Evolutionary conservation across 352 stramenopile genomes (phyloP).

Genomic region (Phytophthora sp.): DNA sequence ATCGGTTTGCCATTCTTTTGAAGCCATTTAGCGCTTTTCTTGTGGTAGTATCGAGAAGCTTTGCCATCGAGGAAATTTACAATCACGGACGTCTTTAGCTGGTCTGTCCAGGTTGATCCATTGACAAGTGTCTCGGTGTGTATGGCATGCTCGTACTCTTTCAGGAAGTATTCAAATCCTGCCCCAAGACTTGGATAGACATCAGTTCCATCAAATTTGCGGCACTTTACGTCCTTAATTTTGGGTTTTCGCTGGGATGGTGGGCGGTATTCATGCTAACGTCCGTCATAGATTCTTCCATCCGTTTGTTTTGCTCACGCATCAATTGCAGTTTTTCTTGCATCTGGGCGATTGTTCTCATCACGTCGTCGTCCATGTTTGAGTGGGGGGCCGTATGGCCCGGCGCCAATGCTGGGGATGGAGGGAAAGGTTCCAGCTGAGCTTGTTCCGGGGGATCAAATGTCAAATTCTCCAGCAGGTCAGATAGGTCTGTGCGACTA

Average conservation of each 20-base stretch:
- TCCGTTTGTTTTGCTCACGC: background rate
- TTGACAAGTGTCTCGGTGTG: slow-evolving; percentile 2
- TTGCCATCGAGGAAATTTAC: slow-evolving; percentile 15
- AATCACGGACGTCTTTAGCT: slow-evolving; percentile 11
- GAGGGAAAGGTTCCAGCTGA: background rate
- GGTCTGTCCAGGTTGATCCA: slow-evolving; percentile 1
- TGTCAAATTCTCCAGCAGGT: background rate
- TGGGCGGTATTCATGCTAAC: background rate
- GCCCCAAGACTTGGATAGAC: background rate
- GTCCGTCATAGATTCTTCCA: background rate
- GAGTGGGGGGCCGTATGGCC: background rate
- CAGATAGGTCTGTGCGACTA: background rate
- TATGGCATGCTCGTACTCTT: slow-evolving; percentile 7
- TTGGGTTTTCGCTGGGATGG: background rate
- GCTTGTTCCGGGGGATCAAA: background rate
- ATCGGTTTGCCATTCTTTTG: background rate
- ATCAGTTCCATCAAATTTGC: slow-evolving; percentile 7
- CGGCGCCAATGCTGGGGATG: background rate
- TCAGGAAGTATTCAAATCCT: slow-evolving; percentile 9
- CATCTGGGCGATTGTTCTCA: background rate
- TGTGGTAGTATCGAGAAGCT: slow-evolving; percentile 7
- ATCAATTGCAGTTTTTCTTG: background rate
- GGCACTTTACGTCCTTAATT: slow-evolving; percentile 8
- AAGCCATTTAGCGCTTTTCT: slow-evolving; percentile 11
- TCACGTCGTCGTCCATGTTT: too few species aligned